Base-by-base conservation (phyloP, 306 rosid species). In the Quercus gilva region DNA sequence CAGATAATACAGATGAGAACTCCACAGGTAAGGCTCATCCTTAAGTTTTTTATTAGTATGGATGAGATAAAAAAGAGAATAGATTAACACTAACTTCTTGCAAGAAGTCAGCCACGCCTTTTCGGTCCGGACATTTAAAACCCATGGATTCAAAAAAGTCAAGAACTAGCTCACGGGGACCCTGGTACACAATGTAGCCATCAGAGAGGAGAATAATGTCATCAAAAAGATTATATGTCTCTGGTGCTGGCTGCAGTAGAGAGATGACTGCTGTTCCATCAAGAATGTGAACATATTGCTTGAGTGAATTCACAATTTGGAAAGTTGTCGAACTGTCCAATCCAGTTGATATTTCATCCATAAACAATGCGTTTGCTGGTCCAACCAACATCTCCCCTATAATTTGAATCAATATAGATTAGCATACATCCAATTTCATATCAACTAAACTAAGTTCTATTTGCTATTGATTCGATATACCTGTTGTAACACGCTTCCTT, bases 261-360 rank as follows among this genome's bases (percentile, higher is more conserved):
- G 89, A 85, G 63, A 88, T 83, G 61, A 85, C 81, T 49, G 81
- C 84, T 51, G 91, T 88, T 79, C 89, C 91, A 58, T 76, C 73
- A 63, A 49, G 17, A 49, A 49, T 49, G 53, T 49, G 53, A 49
- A 49, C 53, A 49, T 49, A 49, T 49, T 49, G 53, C 53, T 68
- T 78, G 26, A 88, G 76, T 5, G 83, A 85, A 60, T 85, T 85
- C 75, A 88, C 87, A 65, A 88, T 88, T 67, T 88, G 91, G 18
- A 71, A 88, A 2, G 91, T 83, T 17, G 91, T 88, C 8, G 91
- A 85, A 64, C 91, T 88, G 84, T 88, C 91, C 74, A 88, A 81
- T 45, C 91, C 91, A 23, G 91, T 88, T 14, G 91, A 88, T 73
- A 88, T 88, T 78, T 88, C 91, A 33, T 88, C 91, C 91, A 88